These are phyloP conservation scores for Nemania sp. DNA, from an alignment of 2,329 filamentous ascomycete genomes.

Conservation along the genomic window DNA sequence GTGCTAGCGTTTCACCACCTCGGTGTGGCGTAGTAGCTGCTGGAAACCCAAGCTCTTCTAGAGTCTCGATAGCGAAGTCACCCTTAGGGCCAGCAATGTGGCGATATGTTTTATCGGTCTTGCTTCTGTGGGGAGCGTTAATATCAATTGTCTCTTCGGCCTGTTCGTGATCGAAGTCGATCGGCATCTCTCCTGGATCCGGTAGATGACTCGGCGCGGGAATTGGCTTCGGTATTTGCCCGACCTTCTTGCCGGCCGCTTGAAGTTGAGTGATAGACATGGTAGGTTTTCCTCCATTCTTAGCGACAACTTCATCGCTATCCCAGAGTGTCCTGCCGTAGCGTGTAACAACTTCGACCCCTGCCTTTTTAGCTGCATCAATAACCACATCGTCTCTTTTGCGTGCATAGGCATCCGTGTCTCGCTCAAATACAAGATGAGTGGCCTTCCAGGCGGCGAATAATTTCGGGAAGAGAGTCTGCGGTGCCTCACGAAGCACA, in stretches of 20 bases:
- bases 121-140: conserved; percentile 59
- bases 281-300: conserved; percentile 69
- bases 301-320: conserved; percentile 67
- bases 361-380: conserved; percentile 62
- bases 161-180: conserved; percentile 60
- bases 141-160: conserved; percentile 58
- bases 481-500: conserved; percentile 71
- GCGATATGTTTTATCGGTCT: conserved; percentile 60
- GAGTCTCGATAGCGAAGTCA: conserved; percentile 71
- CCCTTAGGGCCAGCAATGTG: conserved; percentile 66
- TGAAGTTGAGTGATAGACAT: conserved; percentile 74
- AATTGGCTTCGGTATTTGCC: conserved; percentile 63
- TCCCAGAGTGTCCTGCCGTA: conserved; percentile 74
- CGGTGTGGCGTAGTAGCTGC: conserved; percentile 66
- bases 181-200: conserved; percentile 63
- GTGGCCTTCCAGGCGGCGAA: conserved; percentile 75
- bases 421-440: conserved; percentile 78
- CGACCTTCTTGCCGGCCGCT: conserved; percentile 64
- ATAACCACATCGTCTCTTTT: conserved; percentile 64
- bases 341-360: conserved; percentile 67
- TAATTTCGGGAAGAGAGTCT: conserved; percentile 71
- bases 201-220: conserved; percentile 62
- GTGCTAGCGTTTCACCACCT: conserved; percentile 70
- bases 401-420: conserved; percentile 73
- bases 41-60: conserved; percentile 71